Conservation (phyloP, 192 early-diverging fungal genomes). For the Pilaira anomala region DNA sequence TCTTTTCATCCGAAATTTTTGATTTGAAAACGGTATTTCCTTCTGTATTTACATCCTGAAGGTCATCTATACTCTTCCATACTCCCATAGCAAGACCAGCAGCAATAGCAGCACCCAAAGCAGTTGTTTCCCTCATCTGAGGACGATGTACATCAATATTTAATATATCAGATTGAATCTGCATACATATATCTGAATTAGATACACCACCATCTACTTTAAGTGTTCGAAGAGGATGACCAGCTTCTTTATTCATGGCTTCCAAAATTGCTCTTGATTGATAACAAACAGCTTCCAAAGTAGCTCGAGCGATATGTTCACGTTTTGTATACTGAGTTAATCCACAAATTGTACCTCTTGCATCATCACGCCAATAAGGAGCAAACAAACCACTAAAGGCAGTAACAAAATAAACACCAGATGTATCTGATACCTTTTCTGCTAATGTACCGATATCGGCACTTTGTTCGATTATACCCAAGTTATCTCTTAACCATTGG, state of each 20-base stretch:
- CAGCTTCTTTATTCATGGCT: conserved; percentile 82
- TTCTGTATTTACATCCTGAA: conserved; percentile 52
- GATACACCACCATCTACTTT: conserved; percentile 96
- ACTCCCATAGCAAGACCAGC: conserved; percentile 74
- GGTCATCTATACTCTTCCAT: conserved; percentile 54
- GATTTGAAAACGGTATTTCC: conserved; percentile 47
- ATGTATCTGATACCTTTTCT: conserved; percentile 64
- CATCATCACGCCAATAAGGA: conserved; percentile 92
- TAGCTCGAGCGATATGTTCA: conserved; percentile 82
- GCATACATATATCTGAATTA: conserved; percentile 88
- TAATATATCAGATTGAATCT: conserved; percentile 85
- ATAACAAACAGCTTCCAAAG: conserved; percentile 87
- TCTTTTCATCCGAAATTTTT: conserved; percentile 49
- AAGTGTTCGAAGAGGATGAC: conserved; percentile 63
- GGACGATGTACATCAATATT: conserved; percentile 79
- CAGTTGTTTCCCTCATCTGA: conserved; percentile 87
- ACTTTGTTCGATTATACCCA: conserved; percentile 70
- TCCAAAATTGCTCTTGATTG: conserved; percentile 86
- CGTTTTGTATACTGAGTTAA: conserved; percentile 86
- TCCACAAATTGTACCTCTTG: conserved; percentile 81
- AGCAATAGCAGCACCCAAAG: conserved; percentile 87
- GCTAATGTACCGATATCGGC: conserved; percentile 75
- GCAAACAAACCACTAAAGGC: conserved; percentile 93
- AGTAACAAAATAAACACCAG: conserved; percentile 93
- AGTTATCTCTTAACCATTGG: conserved; percentile 86